Evolutionary conservation across 1,139 yeast species (phyloP), one percentile per base, ranked within the genome.

Genomic region (Protomyces arabidopsidicola): DNA sequence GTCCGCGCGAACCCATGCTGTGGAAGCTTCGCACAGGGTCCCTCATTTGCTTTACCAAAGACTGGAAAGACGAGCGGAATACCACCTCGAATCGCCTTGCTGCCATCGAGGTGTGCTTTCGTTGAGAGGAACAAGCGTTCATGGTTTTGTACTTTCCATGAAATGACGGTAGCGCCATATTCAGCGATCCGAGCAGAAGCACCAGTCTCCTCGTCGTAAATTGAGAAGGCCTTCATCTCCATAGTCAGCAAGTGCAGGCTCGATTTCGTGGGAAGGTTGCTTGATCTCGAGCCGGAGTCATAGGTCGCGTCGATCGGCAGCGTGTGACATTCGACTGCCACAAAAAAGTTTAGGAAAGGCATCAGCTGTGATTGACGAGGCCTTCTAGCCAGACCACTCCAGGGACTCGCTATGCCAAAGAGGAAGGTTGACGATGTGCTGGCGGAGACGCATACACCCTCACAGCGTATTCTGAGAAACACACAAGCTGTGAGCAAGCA

Each of bases 1-100:
- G 83, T 87, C 74, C 98, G 82, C 16, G 97, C 98, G 76, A 93
- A 88, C 1, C 98, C 98, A 73, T 93, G 98, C 77, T 93, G 98
- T 14, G 97, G 97, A 70, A 93, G 82, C 22, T 76, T 70, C n/a
- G 76, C 73, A 6, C 79, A 75, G 48, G 78, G 75, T 0, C 78
- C 77, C 69, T 79, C 74, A 67, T 80, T 70, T 27, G 85, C 82
- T 73, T 88, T 90, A 66, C 98, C 98, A 75, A 93, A 93, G 6
- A 90, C 86, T 67, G 69, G 50, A 16, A 54, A 45, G 22, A 56
- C 57, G 36, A 93, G 79, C 12, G 98, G 98, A 63, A 93, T 88
- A 59, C 98, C 98, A 67, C 98, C 98, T 73, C 98, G 83, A 31
- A 93, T 97, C 0, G 98, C 95, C 73, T 87, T 88, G 58, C 91